Evolutionary conservation across 331 rosid species (phyloP), one percentile per base, ranked within the genome.

Genomic region (Rosa hybrid): DNA sequence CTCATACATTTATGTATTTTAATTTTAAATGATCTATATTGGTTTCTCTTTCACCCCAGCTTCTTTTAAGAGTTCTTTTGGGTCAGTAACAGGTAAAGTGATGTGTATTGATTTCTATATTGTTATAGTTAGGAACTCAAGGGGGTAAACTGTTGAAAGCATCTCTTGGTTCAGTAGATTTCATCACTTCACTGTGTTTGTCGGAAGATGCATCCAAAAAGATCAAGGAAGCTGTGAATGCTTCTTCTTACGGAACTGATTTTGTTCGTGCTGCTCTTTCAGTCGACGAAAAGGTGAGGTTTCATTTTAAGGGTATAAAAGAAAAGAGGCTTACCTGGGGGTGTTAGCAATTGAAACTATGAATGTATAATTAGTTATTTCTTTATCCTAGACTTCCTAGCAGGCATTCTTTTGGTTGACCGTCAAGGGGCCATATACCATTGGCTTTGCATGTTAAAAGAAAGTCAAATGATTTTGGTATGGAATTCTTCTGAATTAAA

Each of bases 211-310:
- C 90, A 75, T 87, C 90, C 56, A 80, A 85, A 73, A 93, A 80
- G 88, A 91, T 96, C 85, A 90, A 89, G 86, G 94, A 96, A 25
- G 99, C 99, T 73, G 93, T 89, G 67, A 81, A 85, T 90, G 80
- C 92, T 56, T 96, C 99, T 81, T 88, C 94, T 1, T 93, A 85
- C 68, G 98, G 97, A 80, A 84, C 97, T 77, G 94, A 89, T 88
- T 96, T 90, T 93, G 98, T 96, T 78, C 96, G 86, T 81, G 99
- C 98, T 69, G 99, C 98, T 80, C 97, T 96, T 78, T 84, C 93
- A 48, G 91, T 96, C 59, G 83, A 96, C 62, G 81, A 88, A 81
- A 96, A 96, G 99, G 99, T 89, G 71, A 78, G 74, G 67, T 59
- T 68, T 77, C 45, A 44, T 42, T 21, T 34, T 41, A 72, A 20